Evolutionary conservation across 2,329 filamentous ascomycete genomes (phyloP), one percentile per base, ranked within the genome.

Genomic region (Corinectria fuckeliana): DNA sequence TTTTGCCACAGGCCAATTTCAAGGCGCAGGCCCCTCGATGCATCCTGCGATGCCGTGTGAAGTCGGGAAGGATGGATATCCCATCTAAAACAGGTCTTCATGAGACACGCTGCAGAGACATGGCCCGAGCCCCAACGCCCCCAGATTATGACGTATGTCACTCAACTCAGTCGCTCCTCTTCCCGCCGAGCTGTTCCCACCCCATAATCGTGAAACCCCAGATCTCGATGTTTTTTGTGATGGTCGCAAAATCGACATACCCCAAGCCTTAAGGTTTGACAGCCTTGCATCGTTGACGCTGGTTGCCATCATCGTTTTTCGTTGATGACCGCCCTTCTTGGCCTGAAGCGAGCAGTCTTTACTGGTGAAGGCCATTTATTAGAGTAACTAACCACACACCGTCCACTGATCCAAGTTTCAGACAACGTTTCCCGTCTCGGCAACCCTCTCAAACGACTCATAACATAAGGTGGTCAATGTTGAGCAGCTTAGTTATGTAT

Each of bases 111-210:
- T 44, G 44, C 44, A 44, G 52, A 18, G 20, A 30, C 18, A 45
- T 47, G 50, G 34, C 42, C 28, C 21, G 34, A 32, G 42, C 23
- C 16, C 32, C 25, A 16, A 28, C 45, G 10, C 18, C 28, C 66
- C 66, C 63, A 39, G 65, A 63, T 48, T 61, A 68, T 68, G 66
- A 68, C 66, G 66, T 68, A 67, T 63, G n/a, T 4, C n/a, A n/a
- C 32, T 30, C n/a, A n/a, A n/a, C n/a, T n/a, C n/a, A n/a, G n/a
- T n/a, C n/a, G n/a, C n/a, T 41, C 11, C 48, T 21, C 38, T 30
- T 38, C 44, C 18, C 47, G 21, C 42, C 14, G n/a, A 16, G 21
- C n/a, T 39, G 23, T 23, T 56, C 9, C 51, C 51, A 28, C 30
- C 32, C 44, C 23, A n/a, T n/a, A 5, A 32, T 47, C 36, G 28